These are phyloP conservation scores for Centella asiatica DNA, from an alignment of 129 eudicot species.

Conservation along the genomic window DNA sequence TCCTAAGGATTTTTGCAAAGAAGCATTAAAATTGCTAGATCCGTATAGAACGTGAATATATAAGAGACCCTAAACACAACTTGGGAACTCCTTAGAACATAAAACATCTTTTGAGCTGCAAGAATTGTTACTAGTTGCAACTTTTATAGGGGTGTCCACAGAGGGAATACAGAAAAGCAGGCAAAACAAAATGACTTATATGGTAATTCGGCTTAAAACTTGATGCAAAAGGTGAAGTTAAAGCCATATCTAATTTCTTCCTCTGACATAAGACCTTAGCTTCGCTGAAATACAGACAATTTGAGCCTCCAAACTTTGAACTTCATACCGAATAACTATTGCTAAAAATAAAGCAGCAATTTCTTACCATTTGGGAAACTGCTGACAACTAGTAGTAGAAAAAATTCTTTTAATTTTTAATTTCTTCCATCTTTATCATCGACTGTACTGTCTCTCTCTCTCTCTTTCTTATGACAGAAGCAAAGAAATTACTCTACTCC, in stretches of 20 bases:
- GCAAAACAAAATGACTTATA: not conserved
- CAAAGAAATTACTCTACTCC: slow-evolving; percentile 1
- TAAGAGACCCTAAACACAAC: too few species aligned
- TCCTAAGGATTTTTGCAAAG: too few species aligned
- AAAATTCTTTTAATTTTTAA: not conserved
- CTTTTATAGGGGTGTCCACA: too few species aligned
- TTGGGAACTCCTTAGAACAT: too few species aligned
- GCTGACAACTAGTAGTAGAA: not conserved
- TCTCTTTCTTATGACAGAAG: slow-evolving; percentile 9
- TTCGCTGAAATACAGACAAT: not conserved
- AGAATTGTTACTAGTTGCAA: too few species aligned
- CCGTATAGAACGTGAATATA: too few species aligned
- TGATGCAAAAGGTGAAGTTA: not conserved
- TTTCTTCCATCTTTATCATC: not conserved
- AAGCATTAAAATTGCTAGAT: too few species aligned
- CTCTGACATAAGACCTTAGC: not conserved
- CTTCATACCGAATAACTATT: not conserved
- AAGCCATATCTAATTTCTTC: not conserved
- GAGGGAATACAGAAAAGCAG: too few species aligned
- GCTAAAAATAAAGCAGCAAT: slow-evolving; percentile 10
- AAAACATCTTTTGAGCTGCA: too few species aligned
- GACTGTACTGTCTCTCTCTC: not conserved
- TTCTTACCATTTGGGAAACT: not conserved
- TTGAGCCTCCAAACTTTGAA: not conserved
- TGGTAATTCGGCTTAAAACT: not conserved